Conservation (phyloP, 1,139 yeast genomes). For the Pichia cactophila region DNA sequence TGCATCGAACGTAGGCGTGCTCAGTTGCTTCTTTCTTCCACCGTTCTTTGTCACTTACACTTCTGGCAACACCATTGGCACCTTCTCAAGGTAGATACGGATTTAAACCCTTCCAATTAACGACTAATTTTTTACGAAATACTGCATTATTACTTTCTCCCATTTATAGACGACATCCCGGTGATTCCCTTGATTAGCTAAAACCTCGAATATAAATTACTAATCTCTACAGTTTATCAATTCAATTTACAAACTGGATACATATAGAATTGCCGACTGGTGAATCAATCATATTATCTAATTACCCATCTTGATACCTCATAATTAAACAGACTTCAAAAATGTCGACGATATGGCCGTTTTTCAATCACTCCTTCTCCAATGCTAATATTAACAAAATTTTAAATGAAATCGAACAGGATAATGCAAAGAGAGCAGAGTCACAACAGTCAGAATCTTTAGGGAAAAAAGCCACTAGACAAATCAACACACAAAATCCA, state of each 20-base stretch:
- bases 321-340: neutral
- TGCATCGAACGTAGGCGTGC: neutral
- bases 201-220: neutral
- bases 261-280: too few relatives aligned
- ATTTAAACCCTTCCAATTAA: neutral
- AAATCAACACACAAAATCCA: neutral
- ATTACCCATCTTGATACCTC: neutral
- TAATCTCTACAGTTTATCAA: too few relatives aligned
- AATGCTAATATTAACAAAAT: conserved; percentile 29
- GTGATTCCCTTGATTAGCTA: neutral
- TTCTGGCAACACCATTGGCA: neutral
- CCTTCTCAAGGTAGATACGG: neutral
- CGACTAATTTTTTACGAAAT: neutral
- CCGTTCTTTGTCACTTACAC: neutral
- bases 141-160: neutral
- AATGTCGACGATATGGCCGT: conserved; percentile 32
- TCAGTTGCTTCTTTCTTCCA: neutral
- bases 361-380: conserved; percentile 29
- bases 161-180: neutral
- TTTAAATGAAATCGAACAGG: conserved; percentile 27
- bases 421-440: conserved; percentile 6
- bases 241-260: too few relatives aligned
- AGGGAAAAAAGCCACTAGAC: neutral
- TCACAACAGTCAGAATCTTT: neutral
- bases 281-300: too few relatives aligned